Evolutionary conservation across 208 protist genomes (phyloP), one percentile per base, ranked within the genome.

Genomic region (Leishmania major): DNA sequence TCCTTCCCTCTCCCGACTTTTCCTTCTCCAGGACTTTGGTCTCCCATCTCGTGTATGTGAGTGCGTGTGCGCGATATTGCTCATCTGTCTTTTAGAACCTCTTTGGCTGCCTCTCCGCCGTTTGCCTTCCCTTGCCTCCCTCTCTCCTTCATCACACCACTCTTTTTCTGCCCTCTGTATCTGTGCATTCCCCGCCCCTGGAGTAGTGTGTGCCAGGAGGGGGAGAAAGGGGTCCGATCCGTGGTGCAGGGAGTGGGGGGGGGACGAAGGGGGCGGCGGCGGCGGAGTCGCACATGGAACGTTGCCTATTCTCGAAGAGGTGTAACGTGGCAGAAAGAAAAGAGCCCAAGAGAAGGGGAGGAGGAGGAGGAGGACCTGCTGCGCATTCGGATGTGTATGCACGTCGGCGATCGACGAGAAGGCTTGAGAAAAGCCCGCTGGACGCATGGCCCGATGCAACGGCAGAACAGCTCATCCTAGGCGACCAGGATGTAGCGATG

Each of bases 1-100:
- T 43, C 15, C 4, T 51, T 3, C 11, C 43, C 35, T 28, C 69
- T 1, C 35, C n/a, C 40, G 3, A 28, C 71, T 59, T 37, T 35
- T 57, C 73, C 73, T 25, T n/a, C 19, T 67, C 60, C 31, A 8
- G 11, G 73, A 47, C 73, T 22, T 40, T 28, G 15, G 35, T 35
- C 51, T 59, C 28, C 43, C 73, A 43, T 28, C 19, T 17, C 11
- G 49, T 51, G 31, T 35, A 40, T 19, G 19, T 83, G 22, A 37
- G 31, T 80, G 40, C 51, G 49, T 37, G 17, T 78, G n/a, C 69
- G 28, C 35, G 17, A 5, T 22, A 25, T 15, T 64, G 19, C 15
- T 73, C 69, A 84, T 84, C 75, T 83, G 78, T 70, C 80, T 87
- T 79, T 85, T 84, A 85, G 77, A 88, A 79, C 80, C 76, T 85